Base-by-base conservation (phyloP, 116 monocot genomes). In the Dioscorea cayenensis region DNA sequence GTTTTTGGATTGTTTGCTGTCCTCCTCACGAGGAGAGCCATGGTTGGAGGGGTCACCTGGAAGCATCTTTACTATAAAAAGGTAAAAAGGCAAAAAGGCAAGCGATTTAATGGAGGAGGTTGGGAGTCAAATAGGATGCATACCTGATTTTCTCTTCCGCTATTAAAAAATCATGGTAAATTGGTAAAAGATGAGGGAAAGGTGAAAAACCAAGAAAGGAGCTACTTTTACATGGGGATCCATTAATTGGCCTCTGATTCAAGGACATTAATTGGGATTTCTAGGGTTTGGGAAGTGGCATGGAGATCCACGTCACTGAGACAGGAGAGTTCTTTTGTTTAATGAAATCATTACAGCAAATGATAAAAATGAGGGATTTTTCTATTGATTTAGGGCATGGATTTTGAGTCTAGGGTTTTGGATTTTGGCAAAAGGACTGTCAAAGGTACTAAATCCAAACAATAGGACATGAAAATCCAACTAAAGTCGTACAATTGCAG, bases 241-340 rank as follows among this genome's bases (percentile, higher is more conserved):
- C 60, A 60, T 18, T 7, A 7, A 7, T 51, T 32, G 32, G 32
- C 32, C 51, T 2, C 17, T 51, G 60, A 60, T 60, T n/a, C 60
- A n/a, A 60, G 60, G 60, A 60, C 3, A 51, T 51, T 51, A 51
- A 51, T 3, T 51, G 51, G 17, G 51, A 17, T 3, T 66, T 29
- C 66, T 28, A 66, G 66, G 66, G 66, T 36, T 66, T 66, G 16
- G 66, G 66, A 19, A 66, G 32, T 29, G 28, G 14, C 66, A 67
- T 67, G 67, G 48, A 48, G 67, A 48, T 67, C 43, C 67, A 49
- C 67, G 67, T 67, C 28, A 36, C 19, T n/a, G 60, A 22, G 17
- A n/a, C 51, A 9, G 67, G 67, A 17, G 38, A 48, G n/a, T 6
- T 6, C n/a, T 48, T 32, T 32, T 32, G 32, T 17, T 67, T 43